phyloP scores from a whole-genome alignment of 768 basidiomycete species.

The Lactifluus echinatus region DNA sequence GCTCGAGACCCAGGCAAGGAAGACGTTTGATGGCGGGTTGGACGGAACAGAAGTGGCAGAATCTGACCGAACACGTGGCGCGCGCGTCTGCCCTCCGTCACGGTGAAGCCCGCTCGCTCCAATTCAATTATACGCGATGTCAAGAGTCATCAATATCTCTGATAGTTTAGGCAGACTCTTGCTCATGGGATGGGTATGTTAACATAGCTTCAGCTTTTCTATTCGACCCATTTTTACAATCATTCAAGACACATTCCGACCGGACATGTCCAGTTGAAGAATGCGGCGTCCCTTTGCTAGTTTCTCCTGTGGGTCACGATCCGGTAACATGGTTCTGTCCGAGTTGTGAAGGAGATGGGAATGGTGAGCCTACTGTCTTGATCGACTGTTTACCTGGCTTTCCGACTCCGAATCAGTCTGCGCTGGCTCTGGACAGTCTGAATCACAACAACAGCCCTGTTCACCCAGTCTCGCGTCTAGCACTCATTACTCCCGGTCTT shows the following conservation, averaged over 20 bases:
- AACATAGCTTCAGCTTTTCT: neutral
- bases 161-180: constrained; percentile 45
- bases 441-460: constrained; percentile 12
- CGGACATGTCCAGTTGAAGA: constrained; percentile 44
- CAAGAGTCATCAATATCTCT: constrained; percentile 48
- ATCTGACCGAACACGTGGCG: too few species aligned
- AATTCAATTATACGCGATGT: constrained; percentile 36
- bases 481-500: constrained; percentile 50
- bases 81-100: too few species aligned
- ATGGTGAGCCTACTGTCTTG: constrained; percentile 25
- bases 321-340: constrained; percentile 51
- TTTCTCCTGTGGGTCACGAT: constrained; percentile 47
- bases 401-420: constrained; percentile 2
- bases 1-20: neutral
- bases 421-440: neutral
- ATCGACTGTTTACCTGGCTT: neutral
- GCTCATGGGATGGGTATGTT: constrained; percentile 19
- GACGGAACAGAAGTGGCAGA: too few species aligned
- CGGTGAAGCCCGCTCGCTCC: too few species aligned
- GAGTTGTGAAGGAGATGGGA: constrained; percentile 42
- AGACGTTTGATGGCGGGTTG: neutral
- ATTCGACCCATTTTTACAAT: constrained; percentile 23
- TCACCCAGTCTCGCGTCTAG: constrained; percentile 38
- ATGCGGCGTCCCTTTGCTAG: constrained; percentile 64
- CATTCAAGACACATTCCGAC: constrained; percentile 46